Percentiles rank a stretch among this genome's conserved stretches.
Conservation (phyloP, 306 rosid genomes). For the Hippophae gyantsensis region DNA sequence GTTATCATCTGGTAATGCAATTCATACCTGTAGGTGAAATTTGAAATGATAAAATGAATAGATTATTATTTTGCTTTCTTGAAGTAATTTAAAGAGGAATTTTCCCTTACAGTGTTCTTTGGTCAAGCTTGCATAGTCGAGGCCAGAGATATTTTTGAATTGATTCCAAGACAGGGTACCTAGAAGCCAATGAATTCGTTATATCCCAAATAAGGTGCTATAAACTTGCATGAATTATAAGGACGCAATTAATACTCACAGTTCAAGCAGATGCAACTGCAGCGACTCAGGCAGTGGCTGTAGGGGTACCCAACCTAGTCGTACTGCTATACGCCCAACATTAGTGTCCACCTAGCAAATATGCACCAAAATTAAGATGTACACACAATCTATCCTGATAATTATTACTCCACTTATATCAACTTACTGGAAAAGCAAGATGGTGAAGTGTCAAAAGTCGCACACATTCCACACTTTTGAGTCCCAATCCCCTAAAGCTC, state of each 20-base stretch:
- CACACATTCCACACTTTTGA: slow-evolving; percentile 98
- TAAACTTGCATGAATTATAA: slow-evolving; percentile 6
- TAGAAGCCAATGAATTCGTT: slow-evolving; percentile 30
- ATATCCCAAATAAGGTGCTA: slow-evolving; percentile 17
- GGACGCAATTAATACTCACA: slow-evolving; percentile 49
- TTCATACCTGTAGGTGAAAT: slow-evolving; percentile 65
- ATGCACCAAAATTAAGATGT: slow-evolving; percentile 15
- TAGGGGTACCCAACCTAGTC: slow-evolving; percentile 99
- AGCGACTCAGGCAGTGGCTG: slow-evolving; percentile 99
- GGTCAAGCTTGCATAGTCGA: slow-evolving; percentile 98
- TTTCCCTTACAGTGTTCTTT: slow-evolving; percentile 65
- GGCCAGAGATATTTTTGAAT: slow-evolving; percentile 99
- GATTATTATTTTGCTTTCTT: slow-evolving; percentile 2
- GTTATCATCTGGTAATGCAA: slow-evolving; percentile 98
- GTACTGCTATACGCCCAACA: slow-evolving; percentile 97
- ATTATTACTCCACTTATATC: slow-evolving; percentile 14
- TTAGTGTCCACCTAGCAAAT: slow-evolving; percentile 90
- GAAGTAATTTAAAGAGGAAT: background rate
- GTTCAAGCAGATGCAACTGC: slow-evolving; percentile 94
- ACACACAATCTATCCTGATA: slow-evolving; percentile 14
- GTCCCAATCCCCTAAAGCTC: slow-evolving; percentile 86
- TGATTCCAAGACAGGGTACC: slow-evolving; percentile 96
- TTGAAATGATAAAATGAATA: slow-evolving; percentile 15
- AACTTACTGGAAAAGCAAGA: slow-evolving; percentile 98
- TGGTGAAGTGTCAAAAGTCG: slow-evolving; percentile 97